A percentile compares a stretch with the other conserved stretches of the same genome.
Evolutionary conservation across 2,329 filamentous ascomycete species (phyloP).

Genomic region (Pyricularia grisea): DNA sequence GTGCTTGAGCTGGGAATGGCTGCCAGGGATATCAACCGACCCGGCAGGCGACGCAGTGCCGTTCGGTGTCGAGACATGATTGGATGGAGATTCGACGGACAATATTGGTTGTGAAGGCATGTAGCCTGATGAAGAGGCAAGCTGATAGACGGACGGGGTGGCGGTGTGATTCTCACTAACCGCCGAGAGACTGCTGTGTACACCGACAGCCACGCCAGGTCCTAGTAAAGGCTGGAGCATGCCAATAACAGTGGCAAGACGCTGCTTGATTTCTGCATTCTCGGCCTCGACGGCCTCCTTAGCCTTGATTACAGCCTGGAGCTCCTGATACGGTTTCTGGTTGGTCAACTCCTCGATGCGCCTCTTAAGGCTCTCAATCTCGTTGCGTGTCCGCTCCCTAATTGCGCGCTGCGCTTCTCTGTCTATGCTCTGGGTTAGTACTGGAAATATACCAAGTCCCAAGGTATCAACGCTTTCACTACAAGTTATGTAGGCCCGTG

Average conservation of each 20-base stretch:
- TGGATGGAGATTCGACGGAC: neutral
- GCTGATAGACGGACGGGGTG: neutral
- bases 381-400: constrained; percentile 69
- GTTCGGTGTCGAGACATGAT: constrained; percentile 27
- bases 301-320: constrained; percentile 65
- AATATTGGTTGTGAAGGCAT: neutral
- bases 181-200: neutral
- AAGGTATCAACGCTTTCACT: neutral
- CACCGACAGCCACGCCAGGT: neutral
- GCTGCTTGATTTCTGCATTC: constrained; percentile 67
- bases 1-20: neutral
- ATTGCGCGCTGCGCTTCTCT: constrained; percentile 81
- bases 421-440: constrained; percentile 32
- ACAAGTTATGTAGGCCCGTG: neutral
- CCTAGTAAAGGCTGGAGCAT: constrained; percentile 51
- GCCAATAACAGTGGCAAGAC: constrained; percentile 55
- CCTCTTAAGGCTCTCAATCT: constrained; percentile 66
- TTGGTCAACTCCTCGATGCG: constrained; percentile 67
- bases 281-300: constrained; percentile 72
- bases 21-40: constrained; percentile 13
- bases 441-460: neutral
- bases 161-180: neutral
- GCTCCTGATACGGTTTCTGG: constrained; percentile 75
- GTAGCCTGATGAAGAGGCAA: neutral
- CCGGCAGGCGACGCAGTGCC: constrained; percentile 25